These are phyloP conservation scores for Ambrosiella beaveri DNA, from an alignment of 2,329 filamentous ascomycete species.

Conservation along the genomic window DNA sequence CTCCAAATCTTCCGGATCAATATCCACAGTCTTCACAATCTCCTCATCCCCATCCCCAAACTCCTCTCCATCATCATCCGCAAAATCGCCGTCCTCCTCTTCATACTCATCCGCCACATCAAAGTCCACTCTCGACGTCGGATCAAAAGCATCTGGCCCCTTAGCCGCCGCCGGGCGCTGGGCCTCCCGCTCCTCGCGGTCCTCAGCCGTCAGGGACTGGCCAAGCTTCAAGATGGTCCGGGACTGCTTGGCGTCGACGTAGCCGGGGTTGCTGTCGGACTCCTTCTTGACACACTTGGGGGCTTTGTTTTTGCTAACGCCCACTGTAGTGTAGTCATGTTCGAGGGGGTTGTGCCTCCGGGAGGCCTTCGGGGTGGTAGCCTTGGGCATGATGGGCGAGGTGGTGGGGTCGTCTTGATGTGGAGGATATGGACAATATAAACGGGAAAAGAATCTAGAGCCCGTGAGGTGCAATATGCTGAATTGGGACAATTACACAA, in stretches of 20 bases:
- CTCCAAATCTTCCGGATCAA: slow-evolving; percentile 77
- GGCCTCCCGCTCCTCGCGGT: slow-evolving; percentile 25
- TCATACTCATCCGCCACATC: slow-evolving; percentile 31
- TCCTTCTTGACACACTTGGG: slow-evolving; percentile 44
- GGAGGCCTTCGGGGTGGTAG: slow-evolving; percentile 38
- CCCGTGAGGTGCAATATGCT: no score
- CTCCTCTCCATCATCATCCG: slow-evolving; percentile 30
- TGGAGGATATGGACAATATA: no score
- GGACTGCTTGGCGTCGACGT: slow-evolving; percentile 76
- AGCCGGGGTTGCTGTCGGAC: slow-evolving; percentile 40
- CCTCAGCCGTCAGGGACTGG: slow-evolving; percentile 74
- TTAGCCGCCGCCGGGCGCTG: slow-evolving; percentile 19
- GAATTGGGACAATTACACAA: no score
- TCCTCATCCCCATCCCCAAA: slow-evolving; percentile 73
- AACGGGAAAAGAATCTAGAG: no score
- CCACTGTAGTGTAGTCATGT: slow-evolving; percentile 61
- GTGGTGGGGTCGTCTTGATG: no score
- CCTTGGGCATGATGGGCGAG: slow-evolving; percentile 56
- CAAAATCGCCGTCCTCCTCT: slow-evolving; percentile 17
- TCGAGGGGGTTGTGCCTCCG: slow-evolving; percentile 81
- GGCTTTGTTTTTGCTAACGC: slow-evolving; percentile 51
- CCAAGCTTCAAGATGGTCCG: slow-evolving; percentile 79
- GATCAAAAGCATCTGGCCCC: slow-evolving; percentile 24
- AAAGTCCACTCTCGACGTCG: slow-evolving; percentile 57
- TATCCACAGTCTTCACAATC: slow-evolving; percentile 53